These are phyloP conservation scores for Fusarium cicatricum DNA, from an alignment of 2,329 filamentous ascomycete genomes.

Conservation along the genomic window DNA sequence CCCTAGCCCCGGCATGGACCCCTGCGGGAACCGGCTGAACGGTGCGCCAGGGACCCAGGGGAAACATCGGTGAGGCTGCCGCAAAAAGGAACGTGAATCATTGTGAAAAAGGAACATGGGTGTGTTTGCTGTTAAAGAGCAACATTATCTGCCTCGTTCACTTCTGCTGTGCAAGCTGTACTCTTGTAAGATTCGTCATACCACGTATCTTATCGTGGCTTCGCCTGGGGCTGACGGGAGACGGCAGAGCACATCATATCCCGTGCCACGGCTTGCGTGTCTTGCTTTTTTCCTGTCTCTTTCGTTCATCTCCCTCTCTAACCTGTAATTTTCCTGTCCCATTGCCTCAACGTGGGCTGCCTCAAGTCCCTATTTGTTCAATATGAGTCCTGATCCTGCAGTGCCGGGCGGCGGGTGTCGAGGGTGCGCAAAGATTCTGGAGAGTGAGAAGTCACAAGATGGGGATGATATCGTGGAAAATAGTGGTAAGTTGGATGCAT, in stretches of 20 bases:
- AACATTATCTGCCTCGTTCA: too few relatives aligned
- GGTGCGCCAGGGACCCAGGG: conserved; percentile 3
- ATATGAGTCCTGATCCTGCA: conserved; percentile 16
- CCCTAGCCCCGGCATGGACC: conserved; percentile 16
- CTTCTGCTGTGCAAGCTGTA: conserved; percentile 4
- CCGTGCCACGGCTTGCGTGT: conserved; percentile 16
- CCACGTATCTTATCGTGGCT: not conserved
- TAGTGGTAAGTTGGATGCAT: conserved; percentile 13
- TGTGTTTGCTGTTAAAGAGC: not conserved
- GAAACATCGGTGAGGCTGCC: not conserved
- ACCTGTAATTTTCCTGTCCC: not conserved
- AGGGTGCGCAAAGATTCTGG: conserved; percentile 38
- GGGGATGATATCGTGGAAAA: conserved; percentile 2
- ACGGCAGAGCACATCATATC: conserved; percentile 9
- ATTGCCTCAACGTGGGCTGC: not conserved
- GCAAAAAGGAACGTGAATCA: not conserved
- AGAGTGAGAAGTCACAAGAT: conserved; percentile 26
- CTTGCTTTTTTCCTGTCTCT: not conserved
- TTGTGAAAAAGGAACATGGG: conserved; percentile 23
- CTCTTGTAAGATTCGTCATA: not conserved
- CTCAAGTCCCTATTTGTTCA: not conserved
- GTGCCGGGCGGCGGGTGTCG: conserved; percentile 18
- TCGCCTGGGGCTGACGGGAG: conserved; percentile 3
- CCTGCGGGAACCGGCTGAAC: conserved; percentile 18
- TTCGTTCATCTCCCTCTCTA: not conserved